Evolutionary conservation across 2,329 filamentous ascomycete genomes (phyloP).

Genomic region (Cladophialophora bantiana): DNA sequence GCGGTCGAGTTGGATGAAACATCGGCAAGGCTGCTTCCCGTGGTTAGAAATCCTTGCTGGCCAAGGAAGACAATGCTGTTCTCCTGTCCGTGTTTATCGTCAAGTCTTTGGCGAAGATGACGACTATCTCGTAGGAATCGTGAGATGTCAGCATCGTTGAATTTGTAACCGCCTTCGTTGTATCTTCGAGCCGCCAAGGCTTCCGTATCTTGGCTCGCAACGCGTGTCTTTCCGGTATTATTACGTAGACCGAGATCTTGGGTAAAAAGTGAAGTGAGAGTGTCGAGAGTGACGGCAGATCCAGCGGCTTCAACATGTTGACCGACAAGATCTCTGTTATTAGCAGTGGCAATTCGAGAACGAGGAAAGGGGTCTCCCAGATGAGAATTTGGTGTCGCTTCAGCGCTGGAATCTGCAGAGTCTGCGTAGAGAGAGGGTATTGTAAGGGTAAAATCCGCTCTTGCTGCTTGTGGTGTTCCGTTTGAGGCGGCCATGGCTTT

Average conservation of each 20-base stretch:
- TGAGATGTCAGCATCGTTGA: conserved; percentile 24
- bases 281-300: not conserved
- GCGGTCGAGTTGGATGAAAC: conserved; percentile 22
- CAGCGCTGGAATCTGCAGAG: not conserved
- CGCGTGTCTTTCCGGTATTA: not conserved
- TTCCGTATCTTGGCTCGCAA: not conserved
- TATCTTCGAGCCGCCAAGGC: conserved; percentile 7
- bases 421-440: conserved; percentile 2
- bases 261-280: conserved; percentile 1
- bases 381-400: not conserved
- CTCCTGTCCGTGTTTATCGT: not conserved
- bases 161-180: conserved; percentile 14
- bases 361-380: not conserved
- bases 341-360: not conserved
- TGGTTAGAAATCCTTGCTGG: conserved; percentile 10
- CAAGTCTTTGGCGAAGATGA: conserved; percentile 2
- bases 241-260: not conserved
- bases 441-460: not conserved
- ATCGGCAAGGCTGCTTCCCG: conserved; percentile 28
- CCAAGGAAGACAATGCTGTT: not conserved
- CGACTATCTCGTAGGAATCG: conserved; percentile 27
- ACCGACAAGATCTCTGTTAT: not conserved
- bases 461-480: not conserved
- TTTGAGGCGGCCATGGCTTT: conserved; percentile 4
- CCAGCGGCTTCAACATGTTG: not conserved